Percentiles rank a stretch among this genome's conserved stretches.
phyloP scores from a whole-genome alignment of 129 eudicot species.

The Deinandra increscens region DNA sequence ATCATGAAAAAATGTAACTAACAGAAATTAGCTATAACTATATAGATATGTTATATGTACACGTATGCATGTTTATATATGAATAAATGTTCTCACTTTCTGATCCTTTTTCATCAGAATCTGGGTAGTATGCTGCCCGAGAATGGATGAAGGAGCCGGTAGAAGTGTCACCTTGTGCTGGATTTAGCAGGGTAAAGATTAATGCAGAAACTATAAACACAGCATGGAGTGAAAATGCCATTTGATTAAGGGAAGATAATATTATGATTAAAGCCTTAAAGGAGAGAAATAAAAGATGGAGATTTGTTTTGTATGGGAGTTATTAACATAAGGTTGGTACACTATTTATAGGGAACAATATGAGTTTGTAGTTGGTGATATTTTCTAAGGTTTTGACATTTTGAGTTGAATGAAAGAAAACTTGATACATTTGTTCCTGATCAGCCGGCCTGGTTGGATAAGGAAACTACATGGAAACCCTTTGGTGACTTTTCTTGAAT shows the following conservation, averaged over 20 bases:
- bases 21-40: neutral
- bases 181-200: conserved; percentile 36
- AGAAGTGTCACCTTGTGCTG: conserved; percentile 43
- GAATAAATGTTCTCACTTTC: conserved; percentile 50
- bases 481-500: conserved; percentile 29
- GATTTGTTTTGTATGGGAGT: conserved; percentile 33
- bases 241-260: conserved; percentile 18
- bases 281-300: conserved; percentile 29
- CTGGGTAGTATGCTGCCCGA: conserved; percentile 65
- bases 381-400: conserved; percentile 40
- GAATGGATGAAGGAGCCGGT: conserved; percentile 61
- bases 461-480: conserved; percentile 18
- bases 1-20: conserved; percentile 10
- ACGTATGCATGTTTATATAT: conserved; percentile 1
- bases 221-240: conserved; percentile 37
- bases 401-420: conserved; percentile 22
- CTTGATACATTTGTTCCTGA: conserved; percentile 11
- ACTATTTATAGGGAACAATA: conserved; percentile 44
- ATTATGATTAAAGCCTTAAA: too few species aligned
- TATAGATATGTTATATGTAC: too few species aligned
- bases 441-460: conserved; percentile 23
- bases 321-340: conserved; percentile 16
- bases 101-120: conserved; percentile 75
- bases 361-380: conserved; percentile 20
- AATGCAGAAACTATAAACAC: conserved; percentile 34